Base-by-base conservation (phyloP, 2,329 filamentous ascomycete species). In the Fusarium heterosporum region DNA sequence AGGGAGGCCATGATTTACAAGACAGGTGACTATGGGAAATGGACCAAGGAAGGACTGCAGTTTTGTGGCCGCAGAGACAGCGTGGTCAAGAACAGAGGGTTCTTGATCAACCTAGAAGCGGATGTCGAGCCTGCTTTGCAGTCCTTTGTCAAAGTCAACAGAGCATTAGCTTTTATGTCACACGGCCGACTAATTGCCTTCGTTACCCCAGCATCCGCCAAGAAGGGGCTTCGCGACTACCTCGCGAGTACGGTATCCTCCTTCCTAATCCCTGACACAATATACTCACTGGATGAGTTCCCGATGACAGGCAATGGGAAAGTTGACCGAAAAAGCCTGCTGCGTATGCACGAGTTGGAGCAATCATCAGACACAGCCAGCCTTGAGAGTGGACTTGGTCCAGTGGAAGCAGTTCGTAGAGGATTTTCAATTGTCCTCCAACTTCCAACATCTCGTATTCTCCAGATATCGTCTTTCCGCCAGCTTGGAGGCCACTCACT, bases 61-160 rank as follows among this genome's bases (percentile, higher is more conserved):
- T 47, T 47, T 47, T 34, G n/a, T 19, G 43, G 43, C 16, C 43
- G 43, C 19, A 47, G 30, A 34, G 43, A 47, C 8, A 28, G 30
- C n/a, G 25, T 47, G 43, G 43, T 47, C 12, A 47, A 47, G 29
- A 47, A 47, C 28, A 47, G 43, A 34, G 43, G 43, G 13, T 47
- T 47, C 43, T 47, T 47, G 43, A 47, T 47, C n/a, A 47, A 47
- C 10, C 12, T 47, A 10, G 43, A 47, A 17, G 28, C 28, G 30
- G 28, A 47, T 14, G 43, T 47, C 11, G 28, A 32, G 30, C 43
- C 43, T 13, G 22, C 22, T 25, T 42, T 42, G 25, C 12, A 9
- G 14, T 16, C 40, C 14, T 28, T 26, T 16, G 22, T 9, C 40
- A 13, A 25, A 5, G 40, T 42, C 4, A 10, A 10, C 10, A 16